Conservation (phyloP, 2,329 filamentous ascomycete genomes). For the Pseudogymnoascus sp. region DNA sequence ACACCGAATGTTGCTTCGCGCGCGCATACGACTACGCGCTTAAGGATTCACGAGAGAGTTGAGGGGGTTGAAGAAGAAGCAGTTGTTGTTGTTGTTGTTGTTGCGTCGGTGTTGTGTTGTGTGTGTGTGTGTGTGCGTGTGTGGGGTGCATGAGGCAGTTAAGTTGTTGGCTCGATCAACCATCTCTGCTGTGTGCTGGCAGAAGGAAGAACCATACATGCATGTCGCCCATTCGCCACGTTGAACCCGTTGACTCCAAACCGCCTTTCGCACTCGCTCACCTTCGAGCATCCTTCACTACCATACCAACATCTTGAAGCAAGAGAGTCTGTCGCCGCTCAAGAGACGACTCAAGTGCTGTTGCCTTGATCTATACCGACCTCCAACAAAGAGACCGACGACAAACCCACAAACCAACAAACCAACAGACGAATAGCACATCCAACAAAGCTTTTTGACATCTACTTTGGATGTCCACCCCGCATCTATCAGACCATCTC, state of each 20-base stretch:
- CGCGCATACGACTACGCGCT: slow-evolving; percentile 3
- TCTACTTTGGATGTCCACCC: background rate
- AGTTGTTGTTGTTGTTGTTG: background rate
- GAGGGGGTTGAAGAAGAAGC: background rate
- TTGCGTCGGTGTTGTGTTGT: background rate
- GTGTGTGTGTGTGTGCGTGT: background rate
- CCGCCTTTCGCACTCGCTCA: background rate
- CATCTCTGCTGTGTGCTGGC: background rate
- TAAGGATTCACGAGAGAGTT: background rate
- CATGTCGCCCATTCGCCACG: background rate
- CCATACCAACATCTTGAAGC: background rate
- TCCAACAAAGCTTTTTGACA: background rate
- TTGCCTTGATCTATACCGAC: background rate
- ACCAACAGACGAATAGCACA: background rate
- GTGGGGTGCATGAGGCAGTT: background rate
- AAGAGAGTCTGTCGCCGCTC: background rate
- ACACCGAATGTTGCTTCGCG: background rate
- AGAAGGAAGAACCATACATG: background rate
- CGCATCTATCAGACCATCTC: background rate
- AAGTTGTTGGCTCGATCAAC: background rate
- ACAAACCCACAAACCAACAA: background rate
- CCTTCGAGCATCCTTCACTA: background rate
- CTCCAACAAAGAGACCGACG: background rate
- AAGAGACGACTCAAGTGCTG: background rate
- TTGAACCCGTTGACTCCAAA: background rate